Percentiles rank a stretch among this genome's conserved stretches.
These are phyloP conservation scores for Cyclospora cayetanensis DNA, from an alignment of 169 alveolate species.

Conservation along the genomic window DNA sequence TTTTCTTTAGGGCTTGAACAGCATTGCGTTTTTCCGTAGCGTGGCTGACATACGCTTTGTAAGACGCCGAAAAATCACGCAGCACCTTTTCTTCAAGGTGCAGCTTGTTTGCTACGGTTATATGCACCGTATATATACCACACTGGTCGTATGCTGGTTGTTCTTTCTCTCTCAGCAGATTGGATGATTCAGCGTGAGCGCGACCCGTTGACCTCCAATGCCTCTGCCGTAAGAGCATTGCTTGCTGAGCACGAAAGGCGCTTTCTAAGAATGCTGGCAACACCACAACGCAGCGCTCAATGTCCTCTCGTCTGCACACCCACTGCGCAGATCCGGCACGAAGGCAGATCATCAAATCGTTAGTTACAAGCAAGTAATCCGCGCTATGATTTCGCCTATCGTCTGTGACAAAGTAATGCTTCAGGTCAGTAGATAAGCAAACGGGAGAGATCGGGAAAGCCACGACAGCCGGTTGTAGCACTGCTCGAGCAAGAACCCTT, in stretches of 20 bases:
- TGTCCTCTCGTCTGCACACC: conserved; percentile 67
- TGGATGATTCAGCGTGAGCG: not conserved
- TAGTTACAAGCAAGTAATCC: conserved; percentile 54
- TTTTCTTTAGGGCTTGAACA: conserved; percentile 22
- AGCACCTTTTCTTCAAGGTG: conserved; percentile 8
- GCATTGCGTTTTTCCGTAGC: conserved; percentile 39
- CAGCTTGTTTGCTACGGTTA: conserved; percentile 27
- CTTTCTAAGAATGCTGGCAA: conserved; percentile 37
- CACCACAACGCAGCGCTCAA: conserved; percentile 8
- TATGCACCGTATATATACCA: not conserved
- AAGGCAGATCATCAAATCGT: conserved; percentile 42
- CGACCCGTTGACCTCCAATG: not conserved
- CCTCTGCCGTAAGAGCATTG: not conserved
- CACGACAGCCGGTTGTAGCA: conserved; percentile 43
- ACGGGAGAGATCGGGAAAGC: conserved; percentile 52
- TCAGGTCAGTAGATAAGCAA: not conserved
- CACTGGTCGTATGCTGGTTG: not conserved
- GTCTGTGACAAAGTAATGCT: not conserved
- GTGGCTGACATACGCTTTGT: conserved; percentile 43
- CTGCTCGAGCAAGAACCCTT: conserved; percentile 16
- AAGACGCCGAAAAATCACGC: conserved; percentile 23
- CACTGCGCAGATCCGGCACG: conserved; percentile 60
- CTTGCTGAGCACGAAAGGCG: conserved; percentile 56
- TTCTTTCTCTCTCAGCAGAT: not conserved
- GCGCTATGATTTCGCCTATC: not conserved